Evolutionary conservation across 305 asterid species (phyloP).

Genomic region (Fraxinus greggii): DNA sequence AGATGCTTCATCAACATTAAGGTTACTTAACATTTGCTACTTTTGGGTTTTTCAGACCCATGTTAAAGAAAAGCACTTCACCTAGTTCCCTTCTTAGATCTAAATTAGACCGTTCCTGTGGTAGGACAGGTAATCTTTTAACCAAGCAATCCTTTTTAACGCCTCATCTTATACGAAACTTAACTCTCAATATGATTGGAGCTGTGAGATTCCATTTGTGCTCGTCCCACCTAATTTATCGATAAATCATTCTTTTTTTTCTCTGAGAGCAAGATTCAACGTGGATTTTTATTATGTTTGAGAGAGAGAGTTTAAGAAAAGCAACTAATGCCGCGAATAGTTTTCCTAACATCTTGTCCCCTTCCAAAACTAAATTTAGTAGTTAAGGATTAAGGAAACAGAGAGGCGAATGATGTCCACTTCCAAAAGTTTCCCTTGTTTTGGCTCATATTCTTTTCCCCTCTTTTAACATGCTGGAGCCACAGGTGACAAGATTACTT

Average conservation of each 20-base stretch:
- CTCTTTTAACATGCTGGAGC: background rate
- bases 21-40: background rate
- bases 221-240: background rate
- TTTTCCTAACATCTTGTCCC: background rate
- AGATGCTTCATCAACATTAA: background rate
- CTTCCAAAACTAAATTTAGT: background rate
- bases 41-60: background rate
- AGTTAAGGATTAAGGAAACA: background rate
- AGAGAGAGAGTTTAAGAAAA: too few relatives aligned
- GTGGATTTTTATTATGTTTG: too few relatives aligned
- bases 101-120: background rate
- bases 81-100: background rate
- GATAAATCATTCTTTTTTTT: background rate
- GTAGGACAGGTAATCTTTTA: background rate
- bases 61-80: background rate
- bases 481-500: background rate
- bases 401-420: background rate
- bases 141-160: background rate
- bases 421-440: background rate
- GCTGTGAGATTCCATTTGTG: background rate
- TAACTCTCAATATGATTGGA: background rate
- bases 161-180: background rate
- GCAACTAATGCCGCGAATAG: background rate
- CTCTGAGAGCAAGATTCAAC: too few relatives aligned
- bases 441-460: background rate